Evolutionary conservation across 768 basidiomycete species (phyloP), one percentile per base, ranked within the genome.

Genomic region (Agaricus subrufescens): DNA sequence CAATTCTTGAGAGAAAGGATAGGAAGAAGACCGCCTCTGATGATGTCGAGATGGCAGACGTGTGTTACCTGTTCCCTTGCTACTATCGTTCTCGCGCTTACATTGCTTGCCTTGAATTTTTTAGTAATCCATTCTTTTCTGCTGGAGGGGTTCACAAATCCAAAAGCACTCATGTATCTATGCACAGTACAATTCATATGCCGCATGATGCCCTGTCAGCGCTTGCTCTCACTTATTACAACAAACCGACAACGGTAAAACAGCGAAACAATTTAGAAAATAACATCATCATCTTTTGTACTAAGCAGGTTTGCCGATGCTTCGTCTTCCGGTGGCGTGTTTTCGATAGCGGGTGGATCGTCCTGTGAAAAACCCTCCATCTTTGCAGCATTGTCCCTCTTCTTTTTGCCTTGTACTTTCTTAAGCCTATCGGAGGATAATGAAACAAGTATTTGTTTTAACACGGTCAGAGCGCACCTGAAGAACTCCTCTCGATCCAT

Each of bases 401-500:
- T 96, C 82, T 96, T 98, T 81, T 96, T 98, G 26, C 91, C 92
- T 69, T 98, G 94, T 1, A 97, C 94, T 69, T 97, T 96, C 75
- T 98, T 98, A 62, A 98, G 73, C 65, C 96, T 93, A 19, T 42
- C 12, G 40, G 69, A 64, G 49, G 50, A 50, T 30, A 31, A 25
- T 50, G 9, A 48, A 30, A 15, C 57, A 45, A 44, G 30, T 4
- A 42, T 39, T 29, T 4, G 39, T 54, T 40, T 11, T 19, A 47
- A 19, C 15, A 15, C 31, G 29, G 63, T 14, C 10, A 46, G 25
- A 7, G 19, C 78, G 44, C 40, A 87, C 92, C 94, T 80, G 75
- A 95, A 94, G 74, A 94, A 94, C 65, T 94, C 91, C 67, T 94
- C 91, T 60, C 94, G 83, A 72, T 99, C 97, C 94, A 97, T 98